phyloP scores from a whole-genome alignment of 345 rosid species.

The Pelargonium nanum region DNA sequence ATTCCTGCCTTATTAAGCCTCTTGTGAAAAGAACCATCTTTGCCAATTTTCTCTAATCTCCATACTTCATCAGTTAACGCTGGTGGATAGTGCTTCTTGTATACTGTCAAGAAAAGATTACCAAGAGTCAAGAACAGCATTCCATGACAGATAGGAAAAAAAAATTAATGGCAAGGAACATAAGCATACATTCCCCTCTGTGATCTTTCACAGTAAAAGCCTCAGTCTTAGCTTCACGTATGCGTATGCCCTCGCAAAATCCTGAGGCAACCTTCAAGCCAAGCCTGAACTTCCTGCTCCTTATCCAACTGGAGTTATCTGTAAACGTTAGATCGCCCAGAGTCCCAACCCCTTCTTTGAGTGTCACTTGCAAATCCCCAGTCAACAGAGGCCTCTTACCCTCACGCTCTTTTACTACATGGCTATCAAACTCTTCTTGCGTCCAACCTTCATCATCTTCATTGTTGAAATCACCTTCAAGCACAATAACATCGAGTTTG shows the following conservation, averaged over 20 bases:
- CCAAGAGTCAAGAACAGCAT: conserved; percentile 5
- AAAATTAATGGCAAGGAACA: neutral
- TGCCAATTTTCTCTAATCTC: conserved; percentile 98
- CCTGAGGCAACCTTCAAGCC: conserved; percentile 76
- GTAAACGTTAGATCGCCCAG: conserved; percentile 84
- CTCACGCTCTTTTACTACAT: conserved; percentile 87
- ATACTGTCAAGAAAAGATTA: conserved; percentile 42
- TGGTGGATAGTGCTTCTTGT: conserved; percentile 99
- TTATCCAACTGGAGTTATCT: conserved; percentile 97
- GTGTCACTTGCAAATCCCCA: conserved; percentile 79
- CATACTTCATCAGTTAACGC: conserved; percentile 75
- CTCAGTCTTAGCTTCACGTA: conserved; percentile 96
- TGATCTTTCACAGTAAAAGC: conserved; percentile 96
- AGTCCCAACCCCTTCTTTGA: conserved; percentile 97
- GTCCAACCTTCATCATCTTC: conserved; percentile 94
- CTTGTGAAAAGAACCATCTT: conserved; percentile 98
- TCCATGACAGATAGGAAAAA: neutral
- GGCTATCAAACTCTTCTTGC: conserved; percentile 84
- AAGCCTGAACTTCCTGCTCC: conserved; percentile 92
- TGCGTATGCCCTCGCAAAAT: conserved; percentile 63
- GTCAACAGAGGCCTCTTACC: conserved; percentile 89
- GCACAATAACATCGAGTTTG: conserved; percentile 80
- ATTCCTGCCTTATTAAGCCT: conserved; percentile 43
- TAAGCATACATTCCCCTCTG: conserved; percentile 75
- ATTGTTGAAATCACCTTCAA: conserved; percentile 87